Percentiles rank a stretch among this genome's conserved stretches.
These are phyloP conservation scores for Meyerozyma guilliermondii DNA, from an alignment of 1,139 yeast species.

Conservation along the genomic window DNA sequence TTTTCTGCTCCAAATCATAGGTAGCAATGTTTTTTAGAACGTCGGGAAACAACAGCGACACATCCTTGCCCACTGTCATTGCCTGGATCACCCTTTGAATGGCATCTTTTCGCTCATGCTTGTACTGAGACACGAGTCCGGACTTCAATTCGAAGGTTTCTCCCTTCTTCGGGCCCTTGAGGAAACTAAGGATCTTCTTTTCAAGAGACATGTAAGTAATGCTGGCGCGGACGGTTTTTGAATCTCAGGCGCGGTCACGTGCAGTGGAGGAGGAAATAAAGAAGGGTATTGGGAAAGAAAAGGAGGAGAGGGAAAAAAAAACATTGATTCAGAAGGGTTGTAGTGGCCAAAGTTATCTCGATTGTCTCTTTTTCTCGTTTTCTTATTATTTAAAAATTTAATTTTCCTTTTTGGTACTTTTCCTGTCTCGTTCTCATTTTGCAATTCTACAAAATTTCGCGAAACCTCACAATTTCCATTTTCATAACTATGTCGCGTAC, in stretches of 20 bases:
- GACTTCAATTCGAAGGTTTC: conserved; percentile 86
- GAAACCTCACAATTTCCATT: not conserved
- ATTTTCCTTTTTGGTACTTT: not conserved
- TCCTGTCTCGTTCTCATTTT: not conserved
- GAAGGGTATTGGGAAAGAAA: too few species aligned
- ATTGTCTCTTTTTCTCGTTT: too few species aligned
- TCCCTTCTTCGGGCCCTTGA: conserved; percentile 50
- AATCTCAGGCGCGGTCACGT: not conserved
- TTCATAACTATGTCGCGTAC: not conserved
- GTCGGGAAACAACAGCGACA: conserved; percentile 90
- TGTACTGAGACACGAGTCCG: conserved; percentile 92
- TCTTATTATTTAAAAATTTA: too few species aligned
- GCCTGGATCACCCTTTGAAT: conserved; percentile 96
- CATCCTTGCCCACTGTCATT: conserved; percentile 99
- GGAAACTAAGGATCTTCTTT: conserved; percentile 38
- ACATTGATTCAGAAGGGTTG: too few species aligned
- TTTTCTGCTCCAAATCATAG: conserved; percentile 93
- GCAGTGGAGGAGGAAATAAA: not conserved
- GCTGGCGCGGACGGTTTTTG: conserved; percentile 1
- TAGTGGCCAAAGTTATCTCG: too few species aligned
- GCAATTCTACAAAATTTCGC: not conserved
- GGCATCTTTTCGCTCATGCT: conserved; percentile 91
- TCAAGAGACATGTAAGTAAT: conserved; percentile 34
- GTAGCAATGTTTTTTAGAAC: conserved; percentile 96
- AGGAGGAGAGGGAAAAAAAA: too few species aligned